These are phyloP conservation scores for Halophytophthora batemanensis DNA, from an alignment of 352 stramenopile species.

Conservation along the genomic window DNA sequence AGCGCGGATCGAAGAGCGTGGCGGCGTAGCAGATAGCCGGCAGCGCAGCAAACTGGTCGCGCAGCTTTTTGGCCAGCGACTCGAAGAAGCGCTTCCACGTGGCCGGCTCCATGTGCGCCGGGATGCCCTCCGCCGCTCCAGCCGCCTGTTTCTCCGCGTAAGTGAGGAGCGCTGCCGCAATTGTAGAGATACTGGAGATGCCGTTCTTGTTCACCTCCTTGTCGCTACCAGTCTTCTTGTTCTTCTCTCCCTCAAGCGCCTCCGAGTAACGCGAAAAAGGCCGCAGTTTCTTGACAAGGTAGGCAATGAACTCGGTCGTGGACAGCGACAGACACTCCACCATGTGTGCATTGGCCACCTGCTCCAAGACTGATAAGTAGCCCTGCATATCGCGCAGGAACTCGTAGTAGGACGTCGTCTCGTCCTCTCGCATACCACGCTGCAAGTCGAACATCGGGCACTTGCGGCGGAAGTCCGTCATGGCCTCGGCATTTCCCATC, in stretches of 20 bases:
- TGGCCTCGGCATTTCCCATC: slow-evolving; percentile 26
- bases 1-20: slow-evolving; percentile 73
- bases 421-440: slow-evolving; percentile 16
- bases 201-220: slow-evolving; percentile 72
- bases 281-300: slow-evolving; percentile 73
- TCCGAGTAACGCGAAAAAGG: slow-evolving; percentile 72
- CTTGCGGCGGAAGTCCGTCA: slow-evolving; percentile 43
- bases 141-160: slow-evolving; percentile 66
- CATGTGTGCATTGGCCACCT: slow-evolving; percentile 50
- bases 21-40: slow-evolving; percentile 62
- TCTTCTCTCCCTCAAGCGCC: slow-evolving; percentile 68
- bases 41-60: slow-evolving; percentile 47
- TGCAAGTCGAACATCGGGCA: slow-evolving; percentile 45
- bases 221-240: slow-evolving; percentile 70
- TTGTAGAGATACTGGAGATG: slow-evolving; percentile 76
- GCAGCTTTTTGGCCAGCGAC: slow-evolving; percentile 44
- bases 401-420: slow-evolving; percentile 54
- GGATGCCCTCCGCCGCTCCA: slow-evolving; percentile 18
- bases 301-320: slow-evolving; percentile 47
- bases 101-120: slow-evolving; percentile 33
- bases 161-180: slow-evolving; percentile 59
- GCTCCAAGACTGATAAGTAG: slow-evolving; percentile 39
- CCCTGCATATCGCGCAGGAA: slow-evolving; percentile 55
- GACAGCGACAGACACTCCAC: slow-evolving; percentile 38
- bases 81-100: slow-evolving; percentile 70